Base-by-base conservation (phyloP, 495 filamentous ascomycete species). In the Collariella sp. region DNA sequence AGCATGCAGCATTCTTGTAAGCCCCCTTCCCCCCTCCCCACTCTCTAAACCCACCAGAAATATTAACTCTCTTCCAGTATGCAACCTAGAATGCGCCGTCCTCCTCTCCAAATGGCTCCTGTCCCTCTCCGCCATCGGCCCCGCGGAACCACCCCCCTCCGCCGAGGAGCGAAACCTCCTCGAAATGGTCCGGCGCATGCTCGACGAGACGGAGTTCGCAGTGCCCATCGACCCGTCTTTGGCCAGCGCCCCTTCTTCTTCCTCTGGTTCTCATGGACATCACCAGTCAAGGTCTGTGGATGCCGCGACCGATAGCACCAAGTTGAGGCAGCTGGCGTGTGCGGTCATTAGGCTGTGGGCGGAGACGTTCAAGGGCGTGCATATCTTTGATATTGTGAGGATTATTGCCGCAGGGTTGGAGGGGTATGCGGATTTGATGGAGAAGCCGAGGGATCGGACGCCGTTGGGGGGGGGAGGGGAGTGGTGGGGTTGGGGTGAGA, bases 201-300 rank as follows among this genome's bases (percentile, higher is more conserved):
- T 89, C 59, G 82, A 86, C 62, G 85, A 89, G 72, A 88, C 85
- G 9, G 83, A 86, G 56, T 83, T 86, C 65, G 82, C 83, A 40
- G 81, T 84, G 7, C 74, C 75, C 2, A 70, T 78, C 44, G 75
- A 78, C 39, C 75, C 75, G 3, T 73, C 72, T 2, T 67, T 74
- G 31, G 72, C 67, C 4, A 70, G 68, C 16, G 59, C 63, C 29
- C 50, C 50, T 3, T 45, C 52, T 4, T 60, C 63, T 24, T 54
- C 50, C 5, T 45, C 52, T 4, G 54, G 53, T 9, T 41, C 42
- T 38, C 46, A 59, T n/a, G 62, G 62, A 15, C 68, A 72, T 46
- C 61, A 67, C 16, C 64, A 62, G 15, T 65, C 68, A 2, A 57
- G 57, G 16, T 65, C 61, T 7, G 60, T 69, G 55, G 73, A 76